phyloP scores from a whole-genome alignment of 257 asterid genomes.

The Vinca minor region DNA sequence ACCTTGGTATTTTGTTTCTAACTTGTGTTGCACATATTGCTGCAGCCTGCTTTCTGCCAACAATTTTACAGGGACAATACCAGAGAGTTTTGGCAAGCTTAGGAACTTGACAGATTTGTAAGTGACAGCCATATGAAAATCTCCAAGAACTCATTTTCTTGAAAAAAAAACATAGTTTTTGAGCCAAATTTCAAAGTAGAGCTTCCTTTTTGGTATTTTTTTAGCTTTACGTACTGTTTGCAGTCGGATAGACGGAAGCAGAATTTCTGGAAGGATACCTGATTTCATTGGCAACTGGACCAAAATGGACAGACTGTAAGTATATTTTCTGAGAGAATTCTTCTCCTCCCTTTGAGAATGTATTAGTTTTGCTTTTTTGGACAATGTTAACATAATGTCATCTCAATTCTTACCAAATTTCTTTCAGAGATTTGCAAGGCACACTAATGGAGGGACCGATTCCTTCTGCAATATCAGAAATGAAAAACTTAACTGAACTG shows the following conservation, averaged over 20 bases:
- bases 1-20: background rate
- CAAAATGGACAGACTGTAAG: conserved; percentile 50
- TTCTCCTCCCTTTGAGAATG: too few relatives aligned
- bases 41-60: conserved; percentile 79
- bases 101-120: conserved; percentile 75
- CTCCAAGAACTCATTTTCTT: too few relatives aligned
- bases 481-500: conserved; percentile 41
- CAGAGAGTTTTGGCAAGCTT: conserved; percentile 42
- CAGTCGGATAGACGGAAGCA: conserved; percentile 83
- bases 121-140: conserved; percentile 30
- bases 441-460: conserved; percentile 73
- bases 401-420: conserved; percentile 15
- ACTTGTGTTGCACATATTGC: conserved; percentile 9
- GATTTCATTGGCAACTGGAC: conserved; percentile 74
- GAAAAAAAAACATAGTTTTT: background rate
- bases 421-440: conserved; percentile 72
- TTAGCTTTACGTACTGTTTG: conserved; percentile 21
- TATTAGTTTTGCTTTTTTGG: too few relatives aligned
- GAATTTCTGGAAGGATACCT: conserved; percentile 62
- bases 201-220: background rate
- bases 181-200: too few relatives aligned
- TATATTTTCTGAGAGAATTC: conserved; percentile 7
- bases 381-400: too few relatives aligned
- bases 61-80: conserved; percentile 70
- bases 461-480: conserved; percentile 42